These are phyloP conservation scores for Syzygium aqueum DNA, from an alignment of 345 rosid species.

Conservation along the genomic window DNA sequence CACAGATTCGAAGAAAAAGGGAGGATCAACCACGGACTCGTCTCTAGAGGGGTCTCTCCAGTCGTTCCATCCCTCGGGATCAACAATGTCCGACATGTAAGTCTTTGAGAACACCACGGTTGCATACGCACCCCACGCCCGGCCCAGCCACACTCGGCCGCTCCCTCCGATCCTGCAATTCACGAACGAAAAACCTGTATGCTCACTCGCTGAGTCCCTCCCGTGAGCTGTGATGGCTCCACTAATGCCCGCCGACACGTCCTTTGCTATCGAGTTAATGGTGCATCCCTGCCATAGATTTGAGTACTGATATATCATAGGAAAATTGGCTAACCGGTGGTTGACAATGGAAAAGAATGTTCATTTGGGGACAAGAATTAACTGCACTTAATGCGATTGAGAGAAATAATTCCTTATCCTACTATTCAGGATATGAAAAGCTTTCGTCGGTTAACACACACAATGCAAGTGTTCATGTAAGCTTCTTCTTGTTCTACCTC, in stretches of 20 bases:
- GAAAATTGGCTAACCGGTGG: background rate
- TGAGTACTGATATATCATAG: background rate
- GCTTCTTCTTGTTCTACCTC: slow-evolving; percentile 17
- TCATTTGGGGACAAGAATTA: background rate
- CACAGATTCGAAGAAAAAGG: background rate
- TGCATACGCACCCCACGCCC: slow-evolving; percentile 70
- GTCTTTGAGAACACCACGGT: slow-evolving; percentile 57
- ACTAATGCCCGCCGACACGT: slow-evolving; percentile 10
- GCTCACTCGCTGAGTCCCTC: slow-evolving; percentile 30
- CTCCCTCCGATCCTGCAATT: slow-evolving; percentile 47
- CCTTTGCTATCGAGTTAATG: slow-evolving; percentile 35
- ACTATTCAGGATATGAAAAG: background rate
- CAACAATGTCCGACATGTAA: slow-evolving; percentile 47
- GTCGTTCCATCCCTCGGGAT: slow-evolving; percentile 67
- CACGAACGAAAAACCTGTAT: slow-evolving; percentile 70
- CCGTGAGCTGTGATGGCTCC: slow-evolving; percentile 54
- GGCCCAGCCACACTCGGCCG: slow-evolving; percentile 63
- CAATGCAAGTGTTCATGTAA: background rate
- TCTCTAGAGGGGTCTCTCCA: slow-evolving; percentile 55
- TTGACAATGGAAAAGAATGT: background rate
- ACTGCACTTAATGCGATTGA: background rate
- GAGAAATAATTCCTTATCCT: background rate
- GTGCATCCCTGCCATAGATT: slow-evolving; percentile 28
- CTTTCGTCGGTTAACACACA: background rate
- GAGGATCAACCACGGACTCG: slow-evolving; percentile 29